Percentiles rank a stretch among this genome's conserved stretches.
Evolutionary conservation across 1,139 yeast species (phyloP).

Genomic region (Suhomyces choctaworum): DNA sequence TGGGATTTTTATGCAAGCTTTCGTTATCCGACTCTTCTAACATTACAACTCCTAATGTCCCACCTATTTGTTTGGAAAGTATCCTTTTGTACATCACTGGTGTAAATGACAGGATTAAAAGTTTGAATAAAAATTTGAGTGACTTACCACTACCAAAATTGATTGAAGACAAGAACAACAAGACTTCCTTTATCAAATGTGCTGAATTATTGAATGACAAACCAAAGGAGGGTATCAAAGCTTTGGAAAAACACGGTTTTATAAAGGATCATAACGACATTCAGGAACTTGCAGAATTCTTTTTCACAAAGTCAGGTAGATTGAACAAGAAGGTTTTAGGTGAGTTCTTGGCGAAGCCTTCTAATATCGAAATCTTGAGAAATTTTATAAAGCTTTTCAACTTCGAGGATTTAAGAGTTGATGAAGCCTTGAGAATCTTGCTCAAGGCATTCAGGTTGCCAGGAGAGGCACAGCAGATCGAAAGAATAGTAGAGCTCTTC

Average conservation of each 20-base stretch:
- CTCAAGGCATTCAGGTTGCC: constrained; percentile 87
- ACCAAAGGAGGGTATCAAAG: constrained; percentile 72
- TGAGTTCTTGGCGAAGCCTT: constrained; percentile 77
- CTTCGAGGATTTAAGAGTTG: constrained; percentile 76
- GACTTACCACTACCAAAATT: constrained; percentile 27
- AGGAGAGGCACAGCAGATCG: constrained; percentile 97
- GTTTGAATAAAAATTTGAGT: constrained; percentile 19
- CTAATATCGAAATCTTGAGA: constrained; percentile 58
- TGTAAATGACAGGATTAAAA: constrained; percentile 58
- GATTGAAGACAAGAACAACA: constrained; percentile 55
- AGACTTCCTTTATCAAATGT: constrained; percentile 71
- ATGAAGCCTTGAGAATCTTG: constrained; percentile 85
- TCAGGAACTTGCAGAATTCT: constrained; percentile 69
- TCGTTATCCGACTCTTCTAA: constrained; percentile 80
- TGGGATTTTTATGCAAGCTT: constrained; percentile 71
- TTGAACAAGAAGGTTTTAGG: constrained; percentile 88
- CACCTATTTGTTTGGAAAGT: constrained; percentile 92
- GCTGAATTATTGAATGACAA: constrained; percentile 73
- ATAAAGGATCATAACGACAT: constrained; percentile 55
- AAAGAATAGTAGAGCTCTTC: constrained; percentile 83
- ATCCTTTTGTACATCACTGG: constrained; percentile 68
- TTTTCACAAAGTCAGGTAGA: constrained; percentile 76
- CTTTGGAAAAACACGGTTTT: constrained; percentile 63
- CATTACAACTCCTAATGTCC: constrained; percentile 80
- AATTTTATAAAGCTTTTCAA: constrained; percentile 73